Conservation (phyloP, 305 asterid species). For the Andrographis paniculata region DNA sequence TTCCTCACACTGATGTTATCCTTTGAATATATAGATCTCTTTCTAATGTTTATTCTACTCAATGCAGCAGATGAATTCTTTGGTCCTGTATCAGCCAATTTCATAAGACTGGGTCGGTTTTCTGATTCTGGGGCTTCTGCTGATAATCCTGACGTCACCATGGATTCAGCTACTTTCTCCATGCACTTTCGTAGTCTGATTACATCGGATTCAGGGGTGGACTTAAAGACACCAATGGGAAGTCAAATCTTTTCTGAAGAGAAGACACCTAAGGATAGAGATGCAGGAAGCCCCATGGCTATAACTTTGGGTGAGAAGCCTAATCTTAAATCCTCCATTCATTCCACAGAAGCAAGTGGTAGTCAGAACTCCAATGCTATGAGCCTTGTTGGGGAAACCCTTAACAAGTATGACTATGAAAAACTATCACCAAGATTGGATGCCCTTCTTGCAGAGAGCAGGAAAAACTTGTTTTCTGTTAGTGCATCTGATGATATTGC, state of each 20-base stretch:
- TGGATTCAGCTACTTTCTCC: constrained; percentile 98
- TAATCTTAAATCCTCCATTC: constrained; percentile 24
- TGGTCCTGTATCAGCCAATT: constrained; percentile 93
- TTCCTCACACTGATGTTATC: no score
- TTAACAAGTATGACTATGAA: constrained; percentile 59
- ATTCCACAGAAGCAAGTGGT: constrained; percentile 37
- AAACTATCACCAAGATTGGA: constrained; percentile 65
- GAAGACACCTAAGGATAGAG: constrained; percentile 55
- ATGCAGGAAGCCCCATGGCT: constrained; percentile 53
- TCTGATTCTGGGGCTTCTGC: constrained; percentile 84
- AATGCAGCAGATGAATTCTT: constrained; percentile 79
- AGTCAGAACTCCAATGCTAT: constrained; percentile 60
- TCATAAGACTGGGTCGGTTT: constrained; percentile 70
- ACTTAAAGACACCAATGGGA: constrained; percentile 70
- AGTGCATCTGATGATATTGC: constrained; percentile 32
- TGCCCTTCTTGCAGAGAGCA: constrained; percentile 59
- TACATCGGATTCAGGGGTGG: constrained; percentile 70
- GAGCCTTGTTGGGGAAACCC: constrained; percentile 77
- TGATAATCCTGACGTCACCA: constrained; percentile 74
- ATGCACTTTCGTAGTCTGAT: constrained; percentile 93
- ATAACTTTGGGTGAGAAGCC: constrained; percentile 44
- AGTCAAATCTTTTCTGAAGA: constrained; percentile 54
- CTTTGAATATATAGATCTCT: no score
- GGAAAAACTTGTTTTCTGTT: constrained; percentile 29
- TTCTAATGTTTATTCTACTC: constrained; percentile 13